Base-by-base conservation (phyloP, 1,284 basidiomycete species). In the Sanghuangporus baumii region DNA sequence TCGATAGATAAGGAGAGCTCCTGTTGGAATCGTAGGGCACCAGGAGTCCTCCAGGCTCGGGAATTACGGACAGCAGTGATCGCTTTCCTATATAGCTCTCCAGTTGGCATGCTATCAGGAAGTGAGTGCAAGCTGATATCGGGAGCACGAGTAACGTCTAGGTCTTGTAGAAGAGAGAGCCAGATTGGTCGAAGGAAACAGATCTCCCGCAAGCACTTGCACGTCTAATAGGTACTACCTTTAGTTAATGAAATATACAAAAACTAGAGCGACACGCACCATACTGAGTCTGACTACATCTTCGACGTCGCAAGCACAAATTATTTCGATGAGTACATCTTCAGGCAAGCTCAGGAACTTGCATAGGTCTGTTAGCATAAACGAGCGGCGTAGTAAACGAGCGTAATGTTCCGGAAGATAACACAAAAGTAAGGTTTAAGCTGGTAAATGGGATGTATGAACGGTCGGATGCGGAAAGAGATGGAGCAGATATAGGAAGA, bases 351-450 rank as follows among this genome's bases (percentile, higher is more conserved):
- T 7, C n/a, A 57, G 40, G 12, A 57, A 23, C 40, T 23, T 43
- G 55, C 55, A 57, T 57, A 38, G 55, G 38, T 20, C n/a, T 23
- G 4, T 14, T 41, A 43, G 11, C 38, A 43, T 57, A 57, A 57
- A 57, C 55, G 55, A 57, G 55, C n/a, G 55, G 16, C 40, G n/a
- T 57, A 16, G 14, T 57, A 57, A 57, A 57, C 5, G 55, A 57
- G 55, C 43, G 55, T 57, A 20, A 20, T 26, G 40, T 41, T 11
- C 18, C 16, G 9, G n/a, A 43, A 41, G 43, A 20, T 23, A 31
- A 57, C 6, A 20, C 12, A 43, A 57, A 14, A 47, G 16, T 11
- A 23, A 18, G 43, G 0, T 31, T 31, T 31, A 47, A 43, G 37
- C 2, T 20, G 38, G 11, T 4, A 36, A 37, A n/a, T 51, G 6